Base-by-base conservation (phyloP, 1,139 yeast genomes). In the Magnusiomyces fungicola region DNA sequence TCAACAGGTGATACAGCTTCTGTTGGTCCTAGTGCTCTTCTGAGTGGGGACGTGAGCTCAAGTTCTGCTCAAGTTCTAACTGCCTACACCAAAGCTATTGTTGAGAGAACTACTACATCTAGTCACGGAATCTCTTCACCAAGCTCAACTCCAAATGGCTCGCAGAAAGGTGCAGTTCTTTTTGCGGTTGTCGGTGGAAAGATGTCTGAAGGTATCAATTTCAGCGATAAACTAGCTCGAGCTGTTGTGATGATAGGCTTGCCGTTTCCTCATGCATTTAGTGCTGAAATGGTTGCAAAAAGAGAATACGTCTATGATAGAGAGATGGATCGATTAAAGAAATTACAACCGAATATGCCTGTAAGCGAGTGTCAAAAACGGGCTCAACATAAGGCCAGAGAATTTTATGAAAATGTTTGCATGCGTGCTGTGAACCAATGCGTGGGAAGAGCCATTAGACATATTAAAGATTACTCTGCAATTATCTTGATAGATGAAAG, bases 371-470 rank as follows among this genome's bases (percentile, higher is more conserved):
- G 30, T 16, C 32, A 39, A 23, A n/a, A 9, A 10, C 69, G 68
- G 34, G 83, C 84, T 0, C 58, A 57, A 29, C 70, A 64, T 3
- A 73, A 72, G n/a, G 73, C 84, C 1, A 67, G 69, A n/a, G 76
- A 74, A 42, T 88, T 79, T 60, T 84, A 86, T 59, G 96, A 89
- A 58, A 88, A 87, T 61, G 71, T 88, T 9, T 89, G 97, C 63
- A 85, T 92, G 95, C 77, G 92, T 52, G 85, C 96, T 0, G 88
- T 90, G 1, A 90, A 90, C 62, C 98, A 90, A 66, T 81, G 95
- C 66, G 83, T 92, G 19, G 98, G 97, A 0, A 75, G 98, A 58
- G 88, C 97, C 21, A 90, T 90, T 37, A 72, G 98, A 52, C 96
- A 90, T 64, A 75, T 75, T 25, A 74, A 76, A 43, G 98, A 92